A percentile compares a stretch with the other conserved stretches of the same genome.
phyloP scores from a whole-genome alignment of 345 rosid species.

The Eucalyptus viminalis region DNA sequence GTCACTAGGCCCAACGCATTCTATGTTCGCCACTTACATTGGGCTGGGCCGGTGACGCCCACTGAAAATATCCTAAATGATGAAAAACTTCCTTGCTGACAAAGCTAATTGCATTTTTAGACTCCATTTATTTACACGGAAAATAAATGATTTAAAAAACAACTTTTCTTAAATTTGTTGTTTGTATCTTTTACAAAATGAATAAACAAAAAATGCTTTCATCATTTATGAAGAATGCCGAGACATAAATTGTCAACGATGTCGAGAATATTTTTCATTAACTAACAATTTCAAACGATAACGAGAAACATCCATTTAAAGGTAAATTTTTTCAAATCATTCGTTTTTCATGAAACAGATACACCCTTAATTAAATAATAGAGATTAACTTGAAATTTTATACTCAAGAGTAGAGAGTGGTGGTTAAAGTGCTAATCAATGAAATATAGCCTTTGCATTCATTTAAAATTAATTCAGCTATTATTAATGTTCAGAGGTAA shows the following conservation, averaged over 20 bases:
- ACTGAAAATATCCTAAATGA: neutral
- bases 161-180: too few relatives aligned
- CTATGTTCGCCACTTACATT: neutral
- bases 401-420: neutral
- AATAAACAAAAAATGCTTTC: too few relatives aligned
- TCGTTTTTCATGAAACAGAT: accelerated
- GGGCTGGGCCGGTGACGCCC: neutral
- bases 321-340: too few relatives aligned
- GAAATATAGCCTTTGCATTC: neutral
- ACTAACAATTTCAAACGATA: accelerated
- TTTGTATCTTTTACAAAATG: neutral
- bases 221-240: neutral
- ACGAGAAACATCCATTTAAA: too few relatives aligned
- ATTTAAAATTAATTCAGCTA: accelerated
- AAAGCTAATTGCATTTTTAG: neutral
- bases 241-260: accelerated
- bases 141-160: too few relatives aligned
- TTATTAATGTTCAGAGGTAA: neutral
- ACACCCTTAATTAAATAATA: neutral
- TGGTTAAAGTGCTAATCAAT: accelerated
- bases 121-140: accelerated
- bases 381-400: neutral
- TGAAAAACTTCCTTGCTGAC: neutral
- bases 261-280: too few relatives aligned
- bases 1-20: neutral